Evolutionary conservation across 164 flowering plant genomes (phyloP).

Genomic region (Aristolochia californica): DNA sequence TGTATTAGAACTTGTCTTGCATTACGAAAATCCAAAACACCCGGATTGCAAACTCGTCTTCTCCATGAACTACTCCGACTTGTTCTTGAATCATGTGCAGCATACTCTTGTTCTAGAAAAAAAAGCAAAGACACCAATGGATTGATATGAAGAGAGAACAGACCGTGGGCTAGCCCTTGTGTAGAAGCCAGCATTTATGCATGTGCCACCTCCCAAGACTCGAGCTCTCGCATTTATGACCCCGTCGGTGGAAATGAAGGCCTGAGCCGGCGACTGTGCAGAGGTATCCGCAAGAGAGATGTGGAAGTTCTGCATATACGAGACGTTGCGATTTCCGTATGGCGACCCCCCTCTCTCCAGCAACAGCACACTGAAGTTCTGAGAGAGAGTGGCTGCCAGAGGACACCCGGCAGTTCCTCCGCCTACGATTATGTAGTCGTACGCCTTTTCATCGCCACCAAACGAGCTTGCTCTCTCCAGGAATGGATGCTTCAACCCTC

Average conservation of each 20-base stretch:
- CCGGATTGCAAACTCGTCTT: too few relatives aligned
- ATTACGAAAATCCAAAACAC: too few relatives aligned
- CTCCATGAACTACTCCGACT: too few relatives aligned
- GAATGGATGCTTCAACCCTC: slow-evolving; percentile 39
- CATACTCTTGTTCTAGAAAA: too few relatives aligned
- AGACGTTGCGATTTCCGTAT: slow-evolving; percentile 48
- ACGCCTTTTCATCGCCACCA: slow-evolving; percentile 16
- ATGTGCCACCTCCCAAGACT: slow-evolving; percentile 81
- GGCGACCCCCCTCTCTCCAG: slow-evolving; percentile 90
- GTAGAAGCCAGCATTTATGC: slow-evolving; percentile 96
- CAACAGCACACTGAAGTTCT: slow-evolving; percentile 60
- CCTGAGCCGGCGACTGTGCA: slow-evolving; percentile 58
- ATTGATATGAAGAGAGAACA: too few relatives aligned
- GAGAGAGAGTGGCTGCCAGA: slow-evolving; percentile 81
- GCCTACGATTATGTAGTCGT: slow-evolving; percentile 84
- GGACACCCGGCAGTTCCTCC: slow-evolving; percentile 99
- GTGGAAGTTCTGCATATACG: slow-evolving; percentile 63
- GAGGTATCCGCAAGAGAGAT: slow-evolving; percentile 59
- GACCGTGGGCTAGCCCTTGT: slow-evolving; percentile 68
- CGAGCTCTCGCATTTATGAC: slow-evolving; percentile 84
- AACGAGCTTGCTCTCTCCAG: slow-evolving; percentile 63
- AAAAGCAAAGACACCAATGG: too few relatives aligned
- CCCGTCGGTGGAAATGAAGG: slow-evolving; percentile 83
- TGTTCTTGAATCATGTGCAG: too few relatives aligned
- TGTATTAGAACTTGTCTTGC: too few relatives aligned